Conservation (phyloP, 768 basidiomycete genomes). For the Crucibulum laeve region DNA sequence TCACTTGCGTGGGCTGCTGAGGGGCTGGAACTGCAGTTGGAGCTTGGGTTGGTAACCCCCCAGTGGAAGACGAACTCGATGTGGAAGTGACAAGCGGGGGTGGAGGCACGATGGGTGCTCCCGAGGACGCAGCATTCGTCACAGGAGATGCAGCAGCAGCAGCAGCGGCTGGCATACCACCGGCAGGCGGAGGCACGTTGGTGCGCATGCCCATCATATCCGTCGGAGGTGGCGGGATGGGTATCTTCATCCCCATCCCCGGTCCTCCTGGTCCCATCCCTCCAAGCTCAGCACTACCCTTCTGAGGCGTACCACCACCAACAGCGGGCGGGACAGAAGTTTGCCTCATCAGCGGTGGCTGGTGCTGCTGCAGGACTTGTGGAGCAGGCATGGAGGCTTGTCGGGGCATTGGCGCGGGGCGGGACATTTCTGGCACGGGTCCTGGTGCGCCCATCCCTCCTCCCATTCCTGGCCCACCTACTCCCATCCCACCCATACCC, state of each 20-base stretch:
- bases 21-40: constrained; percentile 10
- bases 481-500: constrained; percentile 13
- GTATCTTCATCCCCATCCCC: background rate
- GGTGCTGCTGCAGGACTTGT: constrained; percentile 5
- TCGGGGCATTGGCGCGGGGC: background rate
- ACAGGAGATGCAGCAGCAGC: constrained; percentile 1
- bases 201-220: background rate
- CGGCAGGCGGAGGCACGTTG: constrained; percentile 3
- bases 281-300: no score
- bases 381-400: constrained; percentile 1
- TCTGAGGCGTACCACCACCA: no score
- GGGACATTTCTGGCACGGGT: background rate
- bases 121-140: background rate
- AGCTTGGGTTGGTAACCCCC: constrained; percentile 3
- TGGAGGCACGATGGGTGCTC: background rate
- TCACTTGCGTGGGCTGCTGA: constrained; percentile 8
- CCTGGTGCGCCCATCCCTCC: constrained; percentile 5
- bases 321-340: constrained; percentile 5
- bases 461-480: constrained; percentile 2
- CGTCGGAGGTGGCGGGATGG: background rate
- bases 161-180: constrained; percentile 1
- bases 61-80: constrained; percentile 1
- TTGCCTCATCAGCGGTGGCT: constrained; percentile 2
- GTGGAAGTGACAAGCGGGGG: background rate
- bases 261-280: background rate